Evolutionary conservation across 2,329 filamentous ascomycete genomes (phyloP).

Genomic region (Monilinia laxa): DNA sequence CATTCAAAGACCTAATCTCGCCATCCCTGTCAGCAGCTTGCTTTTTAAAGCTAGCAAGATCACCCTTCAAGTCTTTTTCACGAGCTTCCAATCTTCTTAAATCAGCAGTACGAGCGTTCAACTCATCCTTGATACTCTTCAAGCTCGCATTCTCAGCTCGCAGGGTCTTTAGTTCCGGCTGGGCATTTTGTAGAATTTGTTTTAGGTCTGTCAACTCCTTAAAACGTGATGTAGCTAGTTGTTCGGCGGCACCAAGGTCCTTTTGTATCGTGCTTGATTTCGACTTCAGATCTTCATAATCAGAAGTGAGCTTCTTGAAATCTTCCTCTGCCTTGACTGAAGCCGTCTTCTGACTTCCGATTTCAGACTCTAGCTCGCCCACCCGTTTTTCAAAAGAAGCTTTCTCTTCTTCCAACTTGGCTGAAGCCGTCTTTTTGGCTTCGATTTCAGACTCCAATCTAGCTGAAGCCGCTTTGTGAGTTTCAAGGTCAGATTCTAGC

Average conservation of each 20-base stretch:
- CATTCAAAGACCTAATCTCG: constrained; percentile 75
- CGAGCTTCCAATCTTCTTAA: constrained; percentile 75
- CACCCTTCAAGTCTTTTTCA: constrained; percentile 77
- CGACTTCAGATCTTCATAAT: constrained; percentile 67
- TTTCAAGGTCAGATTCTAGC: constrained; percentile 68
- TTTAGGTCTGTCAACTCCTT: constrained; percentile 82
- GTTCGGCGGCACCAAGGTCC: constrained; percentile 81
- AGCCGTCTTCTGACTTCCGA: constrained; percentile 45
- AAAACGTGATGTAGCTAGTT: constrained; percentile 82
- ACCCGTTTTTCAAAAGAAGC: constrained; percentile 62
- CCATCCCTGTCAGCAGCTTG: constrained; percentile 70
- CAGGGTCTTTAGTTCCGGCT: constrained; percentile 79
- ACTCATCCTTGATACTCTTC: constrained; percentile 72
- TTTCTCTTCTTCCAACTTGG: constrained; percentile 66
- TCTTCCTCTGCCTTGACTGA: constrained; percentile 37
- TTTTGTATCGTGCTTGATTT: constrained; percentile 71
- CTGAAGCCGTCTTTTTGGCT: constrained; percentile 32
- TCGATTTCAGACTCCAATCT: constrained; percentile 71
- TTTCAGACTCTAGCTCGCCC: constrained; percentile 67
- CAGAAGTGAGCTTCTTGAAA: constrained; percentile 46
- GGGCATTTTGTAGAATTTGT: constrained; percentile 77
- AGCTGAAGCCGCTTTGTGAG: constrained; percentile 30
- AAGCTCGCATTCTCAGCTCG: constrained; percentile 74
- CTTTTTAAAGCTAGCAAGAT: constrained; percentile 68
- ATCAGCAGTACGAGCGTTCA: constrained; percentile 60